Percentiles rank a stretch among this genome's conserved stretches.
Evolutionary conservation across 306 rosid genomes (phyloP).

Genomic region (Trifolium fragiferum): DNA sequence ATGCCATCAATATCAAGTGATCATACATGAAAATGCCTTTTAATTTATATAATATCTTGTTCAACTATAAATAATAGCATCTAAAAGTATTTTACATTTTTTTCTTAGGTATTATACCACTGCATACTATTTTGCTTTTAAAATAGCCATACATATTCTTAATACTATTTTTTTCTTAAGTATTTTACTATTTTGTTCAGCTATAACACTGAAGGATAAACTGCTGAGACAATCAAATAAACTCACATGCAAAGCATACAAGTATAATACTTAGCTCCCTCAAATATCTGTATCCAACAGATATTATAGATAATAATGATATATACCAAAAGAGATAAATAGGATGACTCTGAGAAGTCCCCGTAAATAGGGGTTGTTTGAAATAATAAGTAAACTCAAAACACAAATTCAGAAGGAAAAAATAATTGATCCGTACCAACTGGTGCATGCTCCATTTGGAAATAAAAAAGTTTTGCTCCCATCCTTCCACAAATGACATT

Average conservation of each 20-base stretch:
- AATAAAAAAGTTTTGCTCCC: slow-evolving; percentile 86
- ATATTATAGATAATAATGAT: slow-evolving; percentile 11
- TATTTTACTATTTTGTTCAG: no score
- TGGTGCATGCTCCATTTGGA: slow-evolving; percentile 99
- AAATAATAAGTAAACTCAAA: neutral
- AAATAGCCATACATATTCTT: slow-evolving; percentile 17
- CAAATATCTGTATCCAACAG: slow-evolving; percentile 26
- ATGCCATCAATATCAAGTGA: slow-evolving; percentile 25
- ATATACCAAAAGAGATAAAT: slow-evolving; percentile 9
- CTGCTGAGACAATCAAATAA: neutral
- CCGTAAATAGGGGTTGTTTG: neutral
- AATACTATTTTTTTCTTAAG: no score
- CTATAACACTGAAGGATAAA: slow-evolving; percentile 1
- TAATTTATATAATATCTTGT: slow-evolving; percentile 12
- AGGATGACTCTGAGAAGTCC: slow-evolving; percentile 2
- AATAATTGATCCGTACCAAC: slow-evolving; percentile 63
- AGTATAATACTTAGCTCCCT: slow-evolving; percentile 20
- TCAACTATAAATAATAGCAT: slow-evolving; percentile 10
- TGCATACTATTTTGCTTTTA: neutral
- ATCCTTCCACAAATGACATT: slow-evolving; percentile 94
- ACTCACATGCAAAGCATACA: slow-evolving; percentile 9
- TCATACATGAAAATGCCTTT: slow-evolving; percentile 15
- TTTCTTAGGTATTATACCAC: slow-evolving; percentile 14
- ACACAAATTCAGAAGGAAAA: slow-evolving; percentile 25
- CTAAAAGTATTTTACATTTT: slow-evolving; percentile 14